Percentiles rank a stretch among this genome's conserved stretches.
phyloP scores from a whole-genome alignment of 768 basidiomycete genomes.

The Paxillus rubicundulus region DNA sequence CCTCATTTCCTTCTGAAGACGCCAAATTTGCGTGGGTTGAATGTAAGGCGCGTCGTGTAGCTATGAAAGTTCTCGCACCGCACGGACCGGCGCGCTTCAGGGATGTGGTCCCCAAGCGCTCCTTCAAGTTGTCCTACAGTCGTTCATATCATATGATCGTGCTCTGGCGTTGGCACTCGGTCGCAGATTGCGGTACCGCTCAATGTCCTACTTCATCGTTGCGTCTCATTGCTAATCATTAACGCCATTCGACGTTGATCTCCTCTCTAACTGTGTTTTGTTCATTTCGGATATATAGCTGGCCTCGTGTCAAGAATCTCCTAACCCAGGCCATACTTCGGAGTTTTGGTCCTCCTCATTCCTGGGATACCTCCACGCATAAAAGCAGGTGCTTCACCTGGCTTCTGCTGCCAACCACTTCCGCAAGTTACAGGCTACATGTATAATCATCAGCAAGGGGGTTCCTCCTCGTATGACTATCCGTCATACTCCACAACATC shows the following conservation, averaged over 20 bases:
- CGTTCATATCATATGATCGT: conserved; percentile 8
- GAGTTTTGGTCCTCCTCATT: conserved; percentile 25
- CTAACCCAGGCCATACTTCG: conserved; percentile 29
- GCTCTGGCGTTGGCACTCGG: background rate
- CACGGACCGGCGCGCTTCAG: background rate
- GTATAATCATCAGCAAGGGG: conserved; percentile 48
- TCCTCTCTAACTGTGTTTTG: conserved; percentile 29
- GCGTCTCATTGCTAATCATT: conserved; percentile 34
- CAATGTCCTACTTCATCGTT: conserved; percentile 24
- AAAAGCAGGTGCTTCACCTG: conserved; percentile 27
- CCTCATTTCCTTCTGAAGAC: conserved; percentile 9
- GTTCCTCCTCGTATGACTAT: conserved; percentile 51
- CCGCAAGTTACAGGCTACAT: conserved; percentile 52
- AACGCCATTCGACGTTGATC: conserved; percentile 32
- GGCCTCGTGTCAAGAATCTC: conserved; percentile 35
- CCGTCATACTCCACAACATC: conserved; percentile 37
- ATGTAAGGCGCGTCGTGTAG: conserved; percentile 20
- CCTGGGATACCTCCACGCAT: conserved; percentile 30
- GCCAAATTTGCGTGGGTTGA: conserved; percentile 7
- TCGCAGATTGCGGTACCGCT: conserved; percentile 28
- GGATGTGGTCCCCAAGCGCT: conserved; percentile 1
- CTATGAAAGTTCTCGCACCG: background rate
- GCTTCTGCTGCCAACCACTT: conserved; percentile 33
- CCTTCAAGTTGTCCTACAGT: conserved; percentile 13
- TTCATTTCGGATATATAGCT: conserved; percentile 37